These are phyloP conservation scores for Dipteronia sinensis DNA, from an alignment of 345 rosid species.

Conservation along the genomic window DNA sequence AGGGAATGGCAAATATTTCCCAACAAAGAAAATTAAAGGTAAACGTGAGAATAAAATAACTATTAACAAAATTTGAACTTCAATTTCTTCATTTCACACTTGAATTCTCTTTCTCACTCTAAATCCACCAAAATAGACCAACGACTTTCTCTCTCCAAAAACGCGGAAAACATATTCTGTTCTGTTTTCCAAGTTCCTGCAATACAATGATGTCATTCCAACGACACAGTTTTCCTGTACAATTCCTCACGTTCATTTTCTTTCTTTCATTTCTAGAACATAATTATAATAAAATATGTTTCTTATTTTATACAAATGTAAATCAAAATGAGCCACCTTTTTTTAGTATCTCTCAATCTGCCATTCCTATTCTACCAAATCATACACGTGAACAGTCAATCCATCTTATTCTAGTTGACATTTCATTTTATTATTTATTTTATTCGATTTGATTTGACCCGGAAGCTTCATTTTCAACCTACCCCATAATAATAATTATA, in stretches of 20 bases:
- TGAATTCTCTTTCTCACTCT: not conserved
- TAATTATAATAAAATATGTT: too few species aligned
- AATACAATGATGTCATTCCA: constrained; percentile 31
- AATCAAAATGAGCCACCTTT: not conserved
- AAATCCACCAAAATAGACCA: not conserved
- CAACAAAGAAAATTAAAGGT: not conserved
- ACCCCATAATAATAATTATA: constrained; percentile 10
- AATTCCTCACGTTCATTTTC: too few species aligned
- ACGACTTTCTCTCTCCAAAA: constrained; percentile 14
- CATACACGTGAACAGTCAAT: constrained; percentile 25
- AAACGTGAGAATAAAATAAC: not conserved
- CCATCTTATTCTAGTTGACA: constrained; percentile 27
- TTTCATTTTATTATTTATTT: not conserved
- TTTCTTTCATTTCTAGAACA: not conserved
- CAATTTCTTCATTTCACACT: not conserved
- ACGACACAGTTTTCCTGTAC: too few species aligned
- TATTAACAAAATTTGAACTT: not conserved
- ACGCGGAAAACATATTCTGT: constrained; percentile 15
- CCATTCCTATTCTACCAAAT: constrained; percentile 8
- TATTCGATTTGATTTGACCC: not conserved
- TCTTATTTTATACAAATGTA: not conserved
- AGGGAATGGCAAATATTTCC: not conserved
- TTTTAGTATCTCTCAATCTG: not conserved
- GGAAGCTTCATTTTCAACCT: constrained; percentile 24
- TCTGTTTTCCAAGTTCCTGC: constrained; percentile 16